These are phyloP conservation scores for Phytophthora europaea DNA, from an alignment of 352 stramenopile genomes.

Conservation along the genomic window DNA sequence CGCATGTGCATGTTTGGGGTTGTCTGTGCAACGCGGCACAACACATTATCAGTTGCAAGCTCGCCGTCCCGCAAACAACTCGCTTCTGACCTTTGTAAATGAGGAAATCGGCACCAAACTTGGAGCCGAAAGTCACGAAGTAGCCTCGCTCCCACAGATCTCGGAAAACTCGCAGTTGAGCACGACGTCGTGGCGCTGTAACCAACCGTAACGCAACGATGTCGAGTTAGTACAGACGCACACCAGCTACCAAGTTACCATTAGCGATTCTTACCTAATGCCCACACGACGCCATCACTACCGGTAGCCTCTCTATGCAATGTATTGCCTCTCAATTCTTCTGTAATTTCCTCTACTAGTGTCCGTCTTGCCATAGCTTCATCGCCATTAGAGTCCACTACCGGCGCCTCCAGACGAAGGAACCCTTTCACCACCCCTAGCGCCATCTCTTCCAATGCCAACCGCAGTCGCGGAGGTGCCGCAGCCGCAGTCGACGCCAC, in stretches of 20 bases:
- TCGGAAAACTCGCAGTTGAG: constrained; percentile 60
- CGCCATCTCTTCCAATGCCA: constrained; percentile 63
- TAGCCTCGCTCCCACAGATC: constrained; percentile 79
- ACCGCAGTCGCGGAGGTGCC: constrained; percentile 29
- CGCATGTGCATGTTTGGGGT: constrained; percentile 57
- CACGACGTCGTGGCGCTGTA: constrained; percentile 31
- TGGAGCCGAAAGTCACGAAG: constrained; percentile 77
- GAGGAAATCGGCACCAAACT: constrained; percentile 87
- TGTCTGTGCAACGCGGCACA: constrained; percentile 24
- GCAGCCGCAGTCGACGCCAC: background rate
- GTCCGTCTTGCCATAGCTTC: background rate
- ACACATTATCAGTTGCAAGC: background rate
- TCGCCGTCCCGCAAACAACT: background rate
- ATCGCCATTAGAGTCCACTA: background rate
- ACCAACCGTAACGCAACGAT: background rate
- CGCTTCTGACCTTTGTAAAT: constrained; percentile 69
- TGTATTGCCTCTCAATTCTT: constrained; percentile 16
- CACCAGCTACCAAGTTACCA: constrained; percentile 1
- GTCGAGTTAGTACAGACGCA: background rate
- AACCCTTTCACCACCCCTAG: constrained; percentile 49
- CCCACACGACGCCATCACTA: constrained; percentile 21
- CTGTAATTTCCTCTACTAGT: constrained; percentile 17
- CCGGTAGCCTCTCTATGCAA: background rate
- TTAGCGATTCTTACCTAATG: constrained; percentile 28
- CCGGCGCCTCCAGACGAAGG: constrained; percentile 39